phyloP scores from a whole-genome alignment of 148 eudicot species.

The Rhododendron vialii region DNA sequence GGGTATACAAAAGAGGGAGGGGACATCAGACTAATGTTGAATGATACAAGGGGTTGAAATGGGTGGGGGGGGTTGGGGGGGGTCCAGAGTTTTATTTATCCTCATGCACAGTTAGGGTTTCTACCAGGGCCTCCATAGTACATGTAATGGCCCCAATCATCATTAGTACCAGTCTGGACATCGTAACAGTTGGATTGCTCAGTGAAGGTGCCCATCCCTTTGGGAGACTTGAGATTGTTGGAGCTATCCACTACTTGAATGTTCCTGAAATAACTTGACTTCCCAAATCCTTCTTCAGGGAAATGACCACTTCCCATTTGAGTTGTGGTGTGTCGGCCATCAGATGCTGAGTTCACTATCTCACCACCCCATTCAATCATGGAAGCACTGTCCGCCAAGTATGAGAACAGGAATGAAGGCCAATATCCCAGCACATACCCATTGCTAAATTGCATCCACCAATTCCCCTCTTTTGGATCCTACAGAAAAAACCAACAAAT shows the following conservation, averaged over 20 bases:
- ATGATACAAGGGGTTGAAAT: constrained; percentile 19
- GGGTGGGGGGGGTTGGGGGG: neutral
- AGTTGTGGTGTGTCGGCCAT: constrained; percentile 86
- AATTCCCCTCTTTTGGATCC: constrained; percentile 94
- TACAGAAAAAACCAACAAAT: constrained; percentile 7
- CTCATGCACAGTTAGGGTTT: constrained; percentile 70
- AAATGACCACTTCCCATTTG: constrained; percentile 96
- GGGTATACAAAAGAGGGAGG: neutral
- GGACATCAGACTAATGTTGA: constrained; percentile 15
- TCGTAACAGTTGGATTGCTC: constrained; percentile 92
- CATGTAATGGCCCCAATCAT: constrained; percentile 88
- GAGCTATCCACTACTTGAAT: constrained; percentile 85
- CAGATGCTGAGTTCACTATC: constrained; percentile 78
- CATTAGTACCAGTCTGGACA: constrained; percentile 79
- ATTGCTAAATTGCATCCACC: constrained; percentile 98
- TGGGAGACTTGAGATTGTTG: constrained; percentile 88
- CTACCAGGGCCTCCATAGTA: constrained; percentile 96
- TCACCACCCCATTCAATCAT: constrained; percentile 99
- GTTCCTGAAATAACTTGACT: constrained; percentile 90
- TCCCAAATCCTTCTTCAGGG: constrained; percentile 94
- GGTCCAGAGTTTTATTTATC: neutral
- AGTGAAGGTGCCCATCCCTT: constrained; percentile 82
- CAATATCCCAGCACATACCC: constrained; percentile 83
- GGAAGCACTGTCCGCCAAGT: constrained; percentile 90
- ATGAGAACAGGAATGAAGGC: constrained; percentile 95